Evolutionary conservation across 2,329 filamentous ascomycete genomes (phyloP).

Genomic region (Sporothrix luriei): DNA sequence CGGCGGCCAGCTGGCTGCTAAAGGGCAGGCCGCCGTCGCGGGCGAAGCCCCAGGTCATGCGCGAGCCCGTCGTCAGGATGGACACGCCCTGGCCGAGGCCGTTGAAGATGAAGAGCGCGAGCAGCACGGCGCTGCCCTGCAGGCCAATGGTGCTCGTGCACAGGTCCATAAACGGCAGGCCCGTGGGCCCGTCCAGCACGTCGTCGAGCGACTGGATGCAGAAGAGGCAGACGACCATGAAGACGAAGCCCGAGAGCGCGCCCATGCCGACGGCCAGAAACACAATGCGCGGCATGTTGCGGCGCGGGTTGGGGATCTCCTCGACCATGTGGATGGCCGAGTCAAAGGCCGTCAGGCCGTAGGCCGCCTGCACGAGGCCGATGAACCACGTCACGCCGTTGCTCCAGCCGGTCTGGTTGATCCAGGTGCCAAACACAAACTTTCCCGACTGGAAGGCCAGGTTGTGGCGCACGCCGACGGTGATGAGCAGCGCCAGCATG

Average conservation of each 20-base stretch:
- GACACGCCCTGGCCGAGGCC: constrained; percentile 44
- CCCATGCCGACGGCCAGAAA: constrained; percentile 43
- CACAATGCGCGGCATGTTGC: constrained; percentile 43
- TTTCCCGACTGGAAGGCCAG: constrained; percentile 37
- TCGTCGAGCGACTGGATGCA: constrained; percentile 30
- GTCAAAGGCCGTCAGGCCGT: constrained; percentile 40
- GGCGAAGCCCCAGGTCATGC: constrained; percentile 51
- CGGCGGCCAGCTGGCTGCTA: constrained; percentile 45
- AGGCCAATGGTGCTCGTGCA: constrained; percentile 49
- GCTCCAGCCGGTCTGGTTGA: constrained; percentile 45
- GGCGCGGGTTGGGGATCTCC: constrained; percentile 42
- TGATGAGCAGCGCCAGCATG: constrained; percentile 40
- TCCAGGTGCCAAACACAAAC: constrained; percentile 42
- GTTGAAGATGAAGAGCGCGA: constrained; percentile 51
- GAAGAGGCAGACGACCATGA: constrained; percentile 36
- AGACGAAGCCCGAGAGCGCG: constrained; percentile 42
- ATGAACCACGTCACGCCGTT: constrained; percentile 39
- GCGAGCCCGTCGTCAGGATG: constrained; percentile 45
- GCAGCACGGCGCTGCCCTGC: constrained; percentile 42
- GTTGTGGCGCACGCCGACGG: constrained; percentile 32
- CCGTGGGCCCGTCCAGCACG: constrained; percentile 43
- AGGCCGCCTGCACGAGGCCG: constrained; percentile 45
- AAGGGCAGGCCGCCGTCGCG: constrained; percentile 51
- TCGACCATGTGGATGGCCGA: constrained; percentile 46
- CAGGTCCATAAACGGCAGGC: constrained; percentile 52